Evolutionary conservation across 2,329 filamentous ascomycete genomes (phyloP).

Genomic region (Stagonosporopsis cucurbitacearum): DNA sequence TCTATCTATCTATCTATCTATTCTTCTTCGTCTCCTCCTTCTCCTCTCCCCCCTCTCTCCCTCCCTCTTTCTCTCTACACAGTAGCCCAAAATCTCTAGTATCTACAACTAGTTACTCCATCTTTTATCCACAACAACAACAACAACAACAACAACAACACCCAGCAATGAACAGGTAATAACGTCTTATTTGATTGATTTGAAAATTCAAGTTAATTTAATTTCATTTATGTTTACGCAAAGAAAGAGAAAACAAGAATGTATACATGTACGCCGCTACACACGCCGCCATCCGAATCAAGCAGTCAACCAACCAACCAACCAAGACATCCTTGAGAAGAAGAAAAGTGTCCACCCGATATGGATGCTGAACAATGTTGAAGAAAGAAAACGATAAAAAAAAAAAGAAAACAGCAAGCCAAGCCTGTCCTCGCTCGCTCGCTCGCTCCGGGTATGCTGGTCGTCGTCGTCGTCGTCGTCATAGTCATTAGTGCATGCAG

Average conservation of each 20-base stretch:
- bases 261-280: conserved; percentile 17
- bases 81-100: no score
- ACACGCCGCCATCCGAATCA: not conserved
- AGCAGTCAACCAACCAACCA: not conserved
- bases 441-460: conserved; percentile 42
- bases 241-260: conserved; percentile 8
- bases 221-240: no score
- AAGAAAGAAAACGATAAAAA: not conserved
- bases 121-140: no score
- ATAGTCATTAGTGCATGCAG: conserved; percentile 42
- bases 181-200: no score
- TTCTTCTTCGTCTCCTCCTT: no score
- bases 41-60: no score
- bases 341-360: conserved; percentile 2
- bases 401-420: conserved; percentile 22
- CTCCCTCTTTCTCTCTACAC: no score
- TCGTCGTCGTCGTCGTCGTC: conserved; percentile 47
- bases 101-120: no score
- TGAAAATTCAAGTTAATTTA: no score
- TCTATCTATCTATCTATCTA: no score
- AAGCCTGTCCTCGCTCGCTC: conserved; percentile 30
- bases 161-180: no score
- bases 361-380: conserved; percentile 16
- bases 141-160: no score
- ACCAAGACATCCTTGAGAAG: not conserved